phyloP scores from a whole-genome alignment of 768 basidiomycete genomes.

The Multifurca ochricompacta region DNA sequence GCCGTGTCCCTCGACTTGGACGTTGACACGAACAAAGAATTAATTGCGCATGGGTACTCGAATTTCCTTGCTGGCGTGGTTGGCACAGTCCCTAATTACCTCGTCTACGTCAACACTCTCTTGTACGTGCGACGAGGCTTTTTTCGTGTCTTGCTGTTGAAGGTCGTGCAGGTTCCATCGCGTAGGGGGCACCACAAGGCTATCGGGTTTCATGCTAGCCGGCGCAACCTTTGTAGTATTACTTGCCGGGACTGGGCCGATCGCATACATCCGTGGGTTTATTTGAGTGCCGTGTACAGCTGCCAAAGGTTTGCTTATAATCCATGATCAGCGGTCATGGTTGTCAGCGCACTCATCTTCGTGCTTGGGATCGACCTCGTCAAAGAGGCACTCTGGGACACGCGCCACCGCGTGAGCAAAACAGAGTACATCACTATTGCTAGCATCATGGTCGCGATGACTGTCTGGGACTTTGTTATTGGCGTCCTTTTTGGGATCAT shows the following conservation, averaged over 20 bases:
- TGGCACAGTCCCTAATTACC: constrained; percentile 84
- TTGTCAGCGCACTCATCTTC: constrained; percentile 87
- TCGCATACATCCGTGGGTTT: constrained; percentile 81
- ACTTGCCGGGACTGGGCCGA: constrained; percentile 78
- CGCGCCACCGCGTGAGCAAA: constrained; percentile 79
- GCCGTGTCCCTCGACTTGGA: constrained; percentile 87
- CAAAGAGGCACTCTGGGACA: constrained; percentile 97
- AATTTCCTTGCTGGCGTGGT: constrained; percentile 75
- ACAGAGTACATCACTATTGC: constrained; percentile 76
- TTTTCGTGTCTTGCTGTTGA: constrained; percentile 18
- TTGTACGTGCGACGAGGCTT: constrained; percentile 5
- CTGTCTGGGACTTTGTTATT: constrained; percentile 87
- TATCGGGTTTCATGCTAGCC: constrained; percentile 83
- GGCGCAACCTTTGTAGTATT: constrained; percentile 63
- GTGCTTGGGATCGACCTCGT: constrained; percentile 91
- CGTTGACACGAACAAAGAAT: constrained; percentile 85
- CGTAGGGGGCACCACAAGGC: constrained; percentile 78
- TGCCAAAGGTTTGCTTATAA: background rate
- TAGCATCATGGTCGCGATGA: constrained; percentile 89
- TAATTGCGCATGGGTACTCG: constrained; percentile 87
- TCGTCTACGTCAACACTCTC: constrained; percentile 77
- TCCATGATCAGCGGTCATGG: constrained; percentile 67
- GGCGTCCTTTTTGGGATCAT: constrained; percentile 91
- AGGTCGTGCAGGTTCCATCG: constrained; percentile 64
- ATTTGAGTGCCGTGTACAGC: background rate